These are phyloP conservation scores for Myriosclerotinia curreyana DNA, from an alignment of 2,329 filamentous ascomycete genomes.

Conservation along the genomic window DNA sequence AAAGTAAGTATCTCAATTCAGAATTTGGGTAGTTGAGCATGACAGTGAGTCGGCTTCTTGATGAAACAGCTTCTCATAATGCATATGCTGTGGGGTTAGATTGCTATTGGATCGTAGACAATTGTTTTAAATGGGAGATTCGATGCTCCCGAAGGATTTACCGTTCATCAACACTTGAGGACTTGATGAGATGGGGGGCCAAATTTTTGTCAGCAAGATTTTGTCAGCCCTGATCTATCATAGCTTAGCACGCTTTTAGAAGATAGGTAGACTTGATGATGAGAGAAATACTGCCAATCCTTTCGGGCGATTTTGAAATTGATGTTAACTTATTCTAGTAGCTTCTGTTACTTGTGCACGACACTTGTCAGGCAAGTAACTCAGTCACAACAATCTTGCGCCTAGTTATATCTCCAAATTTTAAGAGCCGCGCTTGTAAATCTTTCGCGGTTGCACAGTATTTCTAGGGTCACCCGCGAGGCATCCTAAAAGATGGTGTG, in stretches of 20 bases:
- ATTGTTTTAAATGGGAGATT: conserved; percentile 4
- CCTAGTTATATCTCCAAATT: neutral
- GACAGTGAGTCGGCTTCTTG: neutral
- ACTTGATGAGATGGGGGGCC: conserved; percentile 1
- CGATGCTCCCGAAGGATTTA: conserved; percentile 9
- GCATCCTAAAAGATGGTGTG: neutral
- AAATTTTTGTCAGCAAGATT: neutral
- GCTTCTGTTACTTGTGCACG: neutral
- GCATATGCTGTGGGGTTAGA: neutral
- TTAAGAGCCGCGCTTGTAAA: neutral
- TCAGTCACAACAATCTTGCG: neutral
- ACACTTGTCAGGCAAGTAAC: neutral
- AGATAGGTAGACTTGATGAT: neutral
- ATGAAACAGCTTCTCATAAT: neutral
- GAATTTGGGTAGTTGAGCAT: neutral
- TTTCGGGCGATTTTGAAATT: neutral
- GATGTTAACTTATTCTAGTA: neutral
- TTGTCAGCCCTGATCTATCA: neutral
- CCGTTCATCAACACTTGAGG: neutral
- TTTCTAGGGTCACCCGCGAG: neutral
- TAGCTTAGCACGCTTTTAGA: neutral
- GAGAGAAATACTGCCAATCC: neutral
- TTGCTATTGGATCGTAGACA: neutral
- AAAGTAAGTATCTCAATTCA: neutral
- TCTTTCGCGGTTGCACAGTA: neutral